A percentile compares a stretch with the other conserved stretches of the same genome.
Conservation (phyloP, 805 yeast genomes). For the Wickerhamiella alocasiicola region DNA sequence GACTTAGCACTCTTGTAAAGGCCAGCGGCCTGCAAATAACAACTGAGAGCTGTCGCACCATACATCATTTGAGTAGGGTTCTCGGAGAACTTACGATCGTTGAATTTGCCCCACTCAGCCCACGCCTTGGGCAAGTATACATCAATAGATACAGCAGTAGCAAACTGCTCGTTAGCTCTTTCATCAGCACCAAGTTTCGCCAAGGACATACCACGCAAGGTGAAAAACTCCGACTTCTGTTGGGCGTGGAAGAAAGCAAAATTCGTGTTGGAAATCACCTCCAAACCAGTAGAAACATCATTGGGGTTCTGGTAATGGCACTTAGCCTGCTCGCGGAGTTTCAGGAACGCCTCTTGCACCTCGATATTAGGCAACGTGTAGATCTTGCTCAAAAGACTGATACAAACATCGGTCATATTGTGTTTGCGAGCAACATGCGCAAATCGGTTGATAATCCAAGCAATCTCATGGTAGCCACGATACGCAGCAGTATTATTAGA, state of each 20-base stretch:
- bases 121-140: slow-evolving; percentile 91
- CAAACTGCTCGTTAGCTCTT: slow-evolving; percentile 95
- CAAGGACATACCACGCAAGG: slow-evolving; percentile 94
- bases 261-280: slow-evolving; percentile 92
- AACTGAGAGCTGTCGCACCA: slow-evolving; percentile 89
- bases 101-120: slow-evolving; percentile 99
- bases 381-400: slow-evolving; percentile 81
- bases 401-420: slow-evolving; percentile 92
- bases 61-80: slow-evolving; percentile 65
- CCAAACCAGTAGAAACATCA: slow-evolving; percentile 88
- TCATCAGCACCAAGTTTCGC: slow-evolving; percentile 82
- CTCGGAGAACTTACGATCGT: slow-evolving; percentile 76
- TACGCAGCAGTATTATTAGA: slow-evolving; percentile 81
- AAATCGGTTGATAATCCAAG: slow-evolving; percentile 96
- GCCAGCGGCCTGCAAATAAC: slow-evolving; percentile 96
- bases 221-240: slow-evolving; percentile 96
- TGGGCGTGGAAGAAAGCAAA: slow-evolving; percentile 92
- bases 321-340: slow-evolving; percentile 91
- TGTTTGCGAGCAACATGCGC: slow-evolving; percentile 98
- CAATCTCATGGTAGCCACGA: slow-evolving; percentile 96
- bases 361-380: slow-evolving; percentile 95
- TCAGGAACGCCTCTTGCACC: slow-evolving; percentile 94
- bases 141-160: slow-evolving; percentile 94
- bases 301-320: slow-evolving; percentile 88
- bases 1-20: slow-evolving; percentile 86